Conservation (phyloP, 2,329 filamentous ascomycete genomes). For the Arthrobotrys musiformis region DNA sequence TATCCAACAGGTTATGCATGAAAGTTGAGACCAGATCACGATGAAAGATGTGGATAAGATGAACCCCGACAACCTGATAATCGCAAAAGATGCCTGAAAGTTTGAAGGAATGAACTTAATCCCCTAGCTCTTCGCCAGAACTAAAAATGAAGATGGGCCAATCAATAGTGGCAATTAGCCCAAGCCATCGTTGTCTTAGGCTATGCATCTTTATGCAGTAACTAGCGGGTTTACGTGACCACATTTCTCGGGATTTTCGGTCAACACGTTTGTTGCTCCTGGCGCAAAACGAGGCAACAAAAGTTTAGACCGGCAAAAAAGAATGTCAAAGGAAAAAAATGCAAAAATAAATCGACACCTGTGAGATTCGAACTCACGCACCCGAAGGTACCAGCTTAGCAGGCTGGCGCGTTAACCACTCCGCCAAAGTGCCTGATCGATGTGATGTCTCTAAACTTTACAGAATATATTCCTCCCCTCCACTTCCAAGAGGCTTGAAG, state of each 20-base stretch:
- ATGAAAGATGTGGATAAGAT: not conserved
- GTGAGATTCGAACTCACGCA: conserved; percentile 56
- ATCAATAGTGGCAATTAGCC: no score
- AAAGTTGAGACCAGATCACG: not conserved
- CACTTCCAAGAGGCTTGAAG: not conserved
- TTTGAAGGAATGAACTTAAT: no score
- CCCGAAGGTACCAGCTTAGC: conserved; percentile 54
- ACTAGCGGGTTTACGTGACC: no score
- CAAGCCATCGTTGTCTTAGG: no score
- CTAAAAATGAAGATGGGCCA: no score
- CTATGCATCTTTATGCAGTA: no score
- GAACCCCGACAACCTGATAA: no score
- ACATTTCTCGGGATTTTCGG: no score
- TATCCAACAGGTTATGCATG: not conserved
- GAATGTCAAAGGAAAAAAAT: conserved; percentile 19
- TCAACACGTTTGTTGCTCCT: no score
- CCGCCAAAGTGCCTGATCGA: conserved; percentile 49
- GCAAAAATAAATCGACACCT: conserved; percentile 36
- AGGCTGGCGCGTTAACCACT: conserved; percentile 55
- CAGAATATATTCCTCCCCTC: not conserved
- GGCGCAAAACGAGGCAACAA: not conserved
- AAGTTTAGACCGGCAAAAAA: not conserved
- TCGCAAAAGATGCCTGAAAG: no score
- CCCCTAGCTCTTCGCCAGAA: no score
- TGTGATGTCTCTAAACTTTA: not conserved